Base-by-base conservation (phyloP, 148 eudicot species). In the Heliosperma pusillum region DNA sequence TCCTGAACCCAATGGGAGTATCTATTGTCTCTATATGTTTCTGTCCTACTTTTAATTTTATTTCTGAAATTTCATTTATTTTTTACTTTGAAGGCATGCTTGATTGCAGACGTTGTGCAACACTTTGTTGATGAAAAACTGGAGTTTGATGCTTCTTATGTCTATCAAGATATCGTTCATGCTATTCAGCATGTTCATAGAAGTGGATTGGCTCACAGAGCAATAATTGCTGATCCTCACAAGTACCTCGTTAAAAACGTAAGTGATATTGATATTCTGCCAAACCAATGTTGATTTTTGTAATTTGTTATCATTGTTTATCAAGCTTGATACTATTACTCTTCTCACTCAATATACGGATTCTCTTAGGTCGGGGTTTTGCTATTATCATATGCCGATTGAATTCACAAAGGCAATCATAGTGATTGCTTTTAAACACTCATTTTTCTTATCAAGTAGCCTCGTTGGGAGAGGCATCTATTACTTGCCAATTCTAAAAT, bases 211-310 rank as follows among this genome's bases (percentile, higher is more conserved):
- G 94, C 88, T 75, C 99, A 96, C 78, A 87, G 81, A 76, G 91
- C 86, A 75, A 92, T 96, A 70, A 87, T 96, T 29, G 74, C 97
- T 63, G 89, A 96, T 88, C 99, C 99, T 57, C 81, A 85, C 19
- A 88, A 80, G 80, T 96, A 96, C 86, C 93, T 96, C 64, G 91
- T 96, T n/a, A 96, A 90, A 87, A 96, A 96, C 87, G 99, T 96
- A 74, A 62, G 98, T 82, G 59, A 52, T 59, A 64, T 74, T 66
- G 8, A 27, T 40, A 66, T 74, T 5, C 59, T 26, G 21, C 40
- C 13, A 3, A 70, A 52, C 42, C 22, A 50, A 20, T 26, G 10
- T 2, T 47, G 21, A 29, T 17, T 56, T 72, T 25, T 56, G 24
- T 11, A 50, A 29, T 17, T 10, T 33, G 26, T 12, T 47, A 10